phyloP scores from a whole-genome alignment of 2,329 filamentous ascomycete species.

The Lasiodiplodia sp. region DNA sequence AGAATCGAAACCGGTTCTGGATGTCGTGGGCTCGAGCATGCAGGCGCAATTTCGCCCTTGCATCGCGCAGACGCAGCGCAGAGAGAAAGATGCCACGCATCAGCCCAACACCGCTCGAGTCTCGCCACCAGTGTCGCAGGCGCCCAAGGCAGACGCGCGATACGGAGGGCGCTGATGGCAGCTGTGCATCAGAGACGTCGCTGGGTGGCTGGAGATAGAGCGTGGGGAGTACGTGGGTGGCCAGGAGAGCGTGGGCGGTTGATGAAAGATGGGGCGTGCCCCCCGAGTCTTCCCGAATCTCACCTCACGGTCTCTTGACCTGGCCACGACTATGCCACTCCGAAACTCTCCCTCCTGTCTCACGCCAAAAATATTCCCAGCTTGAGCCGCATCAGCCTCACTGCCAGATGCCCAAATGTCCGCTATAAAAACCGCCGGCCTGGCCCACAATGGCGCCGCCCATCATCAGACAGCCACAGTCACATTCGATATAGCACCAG shows the following conservation, averaged over 20 bases:
- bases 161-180: not conserved
- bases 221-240: not conserved
- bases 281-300: not conserved
- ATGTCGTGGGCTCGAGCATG: slow-evolving; percentile 8
- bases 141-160: not conserved
- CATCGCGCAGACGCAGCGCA: not conserved
- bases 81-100: slow-evolving; percentile 17
- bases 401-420: not conserved
- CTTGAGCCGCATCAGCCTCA: slow-evolving; percentile 18
- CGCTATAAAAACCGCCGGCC: slow-evolving; percentile 17
- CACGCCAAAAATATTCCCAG: not conserved
- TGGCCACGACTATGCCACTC: slow-evolving; percentile 1
- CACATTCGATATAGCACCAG: slow-evolving; percentile 16
- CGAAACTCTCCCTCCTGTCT: slow-evolving; percentile 18
- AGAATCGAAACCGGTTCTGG: slow-evolving; percentile 9
- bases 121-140: slow-evolving; percentile 11
- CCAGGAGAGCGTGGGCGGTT: not conserved
- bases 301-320: not conserved
- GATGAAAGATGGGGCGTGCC: slow-evolving; percentile 12
- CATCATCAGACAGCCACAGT: slow-evolving; percentile 10
- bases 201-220: slow-evolving; percentile 9
- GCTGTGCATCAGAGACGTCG: slow-evolving; percentile 1
- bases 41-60: slow-evolving; percentile 25
- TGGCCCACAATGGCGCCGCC: not conserved
- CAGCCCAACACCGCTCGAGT: slow-evolving; percentile 14